phyloP scores from a whole-genome alignment of 2,329 filamentous ascomycete species.

The Keithomyces neogunnii region DNA sequence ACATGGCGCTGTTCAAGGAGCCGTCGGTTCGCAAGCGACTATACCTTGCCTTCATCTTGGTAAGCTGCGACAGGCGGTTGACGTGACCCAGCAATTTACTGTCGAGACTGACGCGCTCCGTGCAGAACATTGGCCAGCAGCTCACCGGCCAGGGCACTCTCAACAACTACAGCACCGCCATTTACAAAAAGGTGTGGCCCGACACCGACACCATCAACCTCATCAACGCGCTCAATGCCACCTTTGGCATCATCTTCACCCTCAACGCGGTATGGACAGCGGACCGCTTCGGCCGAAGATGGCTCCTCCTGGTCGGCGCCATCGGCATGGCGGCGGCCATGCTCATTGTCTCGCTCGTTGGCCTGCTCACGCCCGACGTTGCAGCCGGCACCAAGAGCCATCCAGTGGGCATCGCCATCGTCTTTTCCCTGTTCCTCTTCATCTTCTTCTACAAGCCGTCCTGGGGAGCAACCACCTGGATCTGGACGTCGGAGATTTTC shows the following conservation, averaged over 20 bases:
- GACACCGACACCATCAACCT: constrained; percentile 52
- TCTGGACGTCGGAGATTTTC: constrained; percentile 63
- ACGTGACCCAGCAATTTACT: no score
- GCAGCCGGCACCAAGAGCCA: constrained; percentile 44
- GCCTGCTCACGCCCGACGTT: constrained; percentile 41
- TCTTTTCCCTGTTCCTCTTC: constrained; percentile 59
- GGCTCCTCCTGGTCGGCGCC: not conserved
- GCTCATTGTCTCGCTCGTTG: constrained; percentile 7
- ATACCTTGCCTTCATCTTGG: constrained; percentile 52
- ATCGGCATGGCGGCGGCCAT: not conserved
- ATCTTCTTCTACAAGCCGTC: constrained; percentile 62
- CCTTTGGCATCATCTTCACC: constrained; percentile 64
- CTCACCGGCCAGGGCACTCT: constrained; percentile 65
- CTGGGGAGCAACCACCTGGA: constrained; percentile 63
- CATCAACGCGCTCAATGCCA: constrained; percentile 68
- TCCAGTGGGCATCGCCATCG: constrained; percentile 56
- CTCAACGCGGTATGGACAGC: constrained; percentile 36
- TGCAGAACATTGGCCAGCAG: constrained; percentile 57
- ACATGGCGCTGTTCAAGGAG: constrained; percentile 62
- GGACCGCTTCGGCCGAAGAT: not conserved
- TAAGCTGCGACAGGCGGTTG: no score
- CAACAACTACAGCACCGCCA: constrained; percentile 65
- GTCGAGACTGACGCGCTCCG: no score
- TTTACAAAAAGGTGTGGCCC: constrained; percentile 64
- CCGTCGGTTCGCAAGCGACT: constrained; percentile 59